Conservation (phyloP, 306 rosid species). For the Mimosa pudica region DNA sequence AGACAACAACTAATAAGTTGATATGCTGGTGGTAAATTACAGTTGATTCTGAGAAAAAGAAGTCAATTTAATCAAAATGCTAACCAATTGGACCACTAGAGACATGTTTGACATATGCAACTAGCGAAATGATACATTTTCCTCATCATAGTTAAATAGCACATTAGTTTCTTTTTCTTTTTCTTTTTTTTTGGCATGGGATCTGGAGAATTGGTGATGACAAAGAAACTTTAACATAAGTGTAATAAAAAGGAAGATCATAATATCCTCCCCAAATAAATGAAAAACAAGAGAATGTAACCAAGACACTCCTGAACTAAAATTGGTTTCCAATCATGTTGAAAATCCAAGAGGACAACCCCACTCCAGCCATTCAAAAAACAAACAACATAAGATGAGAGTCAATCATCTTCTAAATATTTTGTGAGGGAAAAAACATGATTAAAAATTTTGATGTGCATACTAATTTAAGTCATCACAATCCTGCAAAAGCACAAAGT, state of each 20-base stretch:
- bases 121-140: background rate
- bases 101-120: background rate
- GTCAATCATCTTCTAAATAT: background rate
- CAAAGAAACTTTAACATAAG: background rate
- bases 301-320: background rate
- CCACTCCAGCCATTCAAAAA: background rate
- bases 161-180: background rate
- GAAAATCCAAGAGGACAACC: background rate
- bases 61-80: background rate
- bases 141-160: background rate
- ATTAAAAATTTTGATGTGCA: background rate
- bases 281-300: background rate
- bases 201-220: background rate
- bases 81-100: background rate
- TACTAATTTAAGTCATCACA: background rate
- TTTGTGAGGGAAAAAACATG: background rate
- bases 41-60: constrained; percentile 15
- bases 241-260: background rate
- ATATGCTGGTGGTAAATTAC: constrained; percentile 31
- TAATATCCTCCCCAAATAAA: background rate
- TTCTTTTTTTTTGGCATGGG: background rate
- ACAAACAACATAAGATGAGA: background rate
- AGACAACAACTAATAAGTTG: constrained; percentile 15
- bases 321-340: background rate
- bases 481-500: background rate